These are phyloP conservation scores for Pilatotrama ljubarskyi DNA, from an alignment of 768 basidiomycete species.

Conservation along the genomic window DNA sequence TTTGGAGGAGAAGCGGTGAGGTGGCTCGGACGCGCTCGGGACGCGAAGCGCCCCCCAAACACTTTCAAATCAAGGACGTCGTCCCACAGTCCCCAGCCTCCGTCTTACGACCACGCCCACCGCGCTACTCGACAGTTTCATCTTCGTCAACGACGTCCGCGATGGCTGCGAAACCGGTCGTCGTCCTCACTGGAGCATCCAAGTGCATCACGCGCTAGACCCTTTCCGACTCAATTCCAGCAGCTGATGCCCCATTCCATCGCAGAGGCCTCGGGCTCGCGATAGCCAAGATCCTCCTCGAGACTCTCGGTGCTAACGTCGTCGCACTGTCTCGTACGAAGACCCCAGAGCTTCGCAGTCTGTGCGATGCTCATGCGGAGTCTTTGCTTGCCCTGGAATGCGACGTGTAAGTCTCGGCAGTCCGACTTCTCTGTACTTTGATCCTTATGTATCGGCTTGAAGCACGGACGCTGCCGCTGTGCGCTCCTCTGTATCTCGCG, in stretches of 20 bases:
- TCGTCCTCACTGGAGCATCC: slow-evolving; percentile 86
- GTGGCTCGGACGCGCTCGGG: slow-evolving; percentile 28
- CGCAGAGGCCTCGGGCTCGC: slow-evolving; percentile 76
- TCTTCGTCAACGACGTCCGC: neutral
- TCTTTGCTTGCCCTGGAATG: slow-evolving; percentile 60
- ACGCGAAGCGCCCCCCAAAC: slow-evolving; percentile 22
- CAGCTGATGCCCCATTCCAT: slow-evolving; percentile 14
- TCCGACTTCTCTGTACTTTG: neutral
- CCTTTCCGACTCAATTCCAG: slow-evolving; percentile 1
- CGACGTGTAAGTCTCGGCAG: slow-evolving; percentile 62
- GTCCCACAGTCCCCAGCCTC: slow-evolving; percentile 4
- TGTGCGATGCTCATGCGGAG: slow-evolving; percentile 40
- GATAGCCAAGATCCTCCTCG: slow-evolving; percentile 63
- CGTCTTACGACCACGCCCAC: slow-evolving; percentile 4
- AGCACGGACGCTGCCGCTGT: slow-evolving; percentile 63
- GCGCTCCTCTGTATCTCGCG: slow-evolving; percentile 54
- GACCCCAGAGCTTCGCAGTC: slow-evolving; percentile 60
- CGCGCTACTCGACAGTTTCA: slow-evolving; percentile 2
- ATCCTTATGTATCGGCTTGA: slow-evolving; percentile 5
- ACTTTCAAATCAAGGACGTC: slow-evolving; percentile 6
- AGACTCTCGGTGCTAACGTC: slow-evolving; percentile 64
- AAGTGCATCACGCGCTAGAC: slow-evolving; percentile 44
- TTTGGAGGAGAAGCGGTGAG: slow-evolving; percentile 23
- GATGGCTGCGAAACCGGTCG: slow-evolving; percentile 49
- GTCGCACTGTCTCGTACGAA: slow-evolving; percentile 73